These are phyloP conservation scores for Vigna angularis DNA, from an alignment of 306 rosid species.

Conservation along the genomic window DNA sequence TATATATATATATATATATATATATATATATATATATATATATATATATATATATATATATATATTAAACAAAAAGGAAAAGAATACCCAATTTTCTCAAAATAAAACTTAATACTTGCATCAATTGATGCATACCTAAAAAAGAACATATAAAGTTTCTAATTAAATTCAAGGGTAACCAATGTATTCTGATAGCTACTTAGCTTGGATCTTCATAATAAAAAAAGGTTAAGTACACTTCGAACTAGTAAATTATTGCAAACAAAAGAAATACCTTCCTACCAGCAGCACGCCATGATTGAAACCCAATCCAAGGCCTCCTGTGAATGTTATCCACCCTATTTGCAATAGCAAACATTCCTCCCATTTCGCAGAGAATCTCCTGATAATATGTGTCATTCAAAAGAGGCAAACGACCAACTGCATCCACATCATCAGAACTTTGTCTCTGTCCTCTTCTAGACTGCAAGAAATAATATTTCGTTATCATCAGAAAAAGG, in stretches of 20 bases:
- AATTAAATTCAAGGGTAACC: conserved; percentile 15
- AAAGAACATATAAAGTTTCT: conserved; percentile 16
- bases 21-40: too few species aligned
- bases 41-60: not conserved
- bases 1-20: too few species aligned
- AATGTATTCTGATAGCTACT: conserved; percentile 20
- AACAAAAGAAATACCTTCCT: conserved; percentile 78
- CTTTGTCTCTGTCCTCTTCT: conserved; percentile 72
- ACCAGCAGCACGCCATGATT: conserved; percentile 99
- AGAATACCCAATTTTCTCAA: conserved; percentile 33
- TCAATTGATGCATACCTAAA: conserved; percentile 32
- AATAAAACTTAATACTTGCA: conserved; percentile 25
- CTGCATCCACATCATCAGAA: conserved; percentile 95
- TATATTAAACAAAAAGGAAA: conserved; percentile 15
- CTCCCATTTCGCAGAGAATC: conserved; percentile 92
- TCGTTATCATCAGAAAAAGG: conserved; percentile 17
- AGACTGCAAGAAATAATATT: conserved; percentile 68
- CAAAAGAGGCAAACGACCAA: conserved; percentile 76
- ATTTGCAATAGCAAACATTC: conserved; percentile 94
- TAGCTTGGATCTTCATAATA: not conserved
- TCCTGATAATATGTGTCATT: conserved; percentile 72
- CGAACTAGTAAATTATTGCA: conserved; percentile 1
- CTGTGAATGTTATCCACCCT: conserved; percentile 80
- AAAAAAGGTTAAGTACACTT: conserved; percentile 11
- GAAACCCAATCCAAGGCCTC: conserved; percentile 99